phyloP scores from a whole-genome alignment of 768 basidiomycete genomes.

The Rhodotorula kratochvilovae region DNA sequence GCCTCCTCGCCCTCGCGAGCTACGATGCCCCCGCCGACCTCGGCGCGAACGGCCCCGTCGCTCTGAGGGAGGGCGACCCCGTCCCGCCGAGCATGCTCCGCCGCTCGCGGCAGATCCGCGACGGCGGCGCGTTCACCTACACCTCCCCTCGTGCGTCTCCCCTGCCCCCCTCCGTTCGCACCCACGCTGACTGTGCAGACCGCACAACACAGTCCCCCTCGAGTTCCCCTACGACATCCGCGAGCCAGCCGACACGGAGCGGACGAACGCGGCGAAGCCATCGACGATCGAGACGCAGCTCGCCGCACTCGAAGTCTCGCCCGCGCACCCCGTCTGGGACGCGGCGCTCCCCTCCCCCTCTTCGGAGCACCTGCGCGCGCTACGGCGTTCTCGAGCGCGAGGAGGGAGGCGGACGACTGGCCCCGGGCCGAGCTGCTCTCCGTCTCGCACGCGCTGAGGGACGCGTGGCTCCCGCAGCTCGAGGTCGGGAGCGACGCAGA shows the following conservation, averaged over 20 bases:
- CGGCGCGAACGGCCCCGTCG: slow-evolving; percentile 18
- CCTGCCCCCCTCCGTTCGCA: too few relatives aligned
- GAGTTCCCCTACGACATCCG: slow-evolving; percentile 40
- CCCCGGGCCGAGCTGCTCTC: slow-evolving; percentile 21
- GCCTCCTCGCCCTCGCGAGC: slow-evolving; percentile 19
- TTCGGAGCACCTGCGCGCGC: too few relatives aligned
- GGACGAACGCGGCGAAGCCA: slow-evolving; percentile 5
- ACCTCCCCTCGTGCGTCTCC: slow-evolving; percentile 23
- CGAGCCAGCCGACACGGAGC: slow-evolving; percentile 7
- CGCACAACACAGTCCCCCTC: slow-evolving; percentile 13
- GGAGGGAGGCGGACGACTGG: slow-evolving; percentile 6
- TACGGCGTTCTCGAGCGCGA: slow-evolving; percentile 14
- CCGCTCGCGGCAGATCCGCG: slow-evolving; percentile 25
- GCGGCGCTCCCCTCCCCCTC: neutral
- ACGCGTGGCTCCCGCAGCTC: slow-evolving; percentile 35
- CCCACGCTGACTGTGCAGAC: too few relatives aligned
- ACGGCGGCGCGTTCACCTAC: slow-evolving; percentile 31
- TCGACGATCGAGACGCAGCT: slow-evolving; percentile 29
- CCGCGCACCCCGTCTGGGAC: slow-evolving; percentile 15
- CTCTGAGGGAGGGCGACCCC: slow-evolving; percentile 27
- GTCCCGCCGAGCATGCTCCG: slow-evolving; percentile 38
- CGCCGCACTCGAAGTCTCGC: slow-evolving; percentile 22
- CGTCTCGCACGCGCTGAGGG: slow-evolving; percentile 4
- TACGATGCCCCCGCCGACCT: slow-evolving; percentile 24
- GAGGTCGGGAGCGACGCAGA: slow-evolving; percentile 40